phyloP scores from a whole-genome alignment of 495 filamentous ascomycete species.

The Stereocaulon alpinum region DNA sequence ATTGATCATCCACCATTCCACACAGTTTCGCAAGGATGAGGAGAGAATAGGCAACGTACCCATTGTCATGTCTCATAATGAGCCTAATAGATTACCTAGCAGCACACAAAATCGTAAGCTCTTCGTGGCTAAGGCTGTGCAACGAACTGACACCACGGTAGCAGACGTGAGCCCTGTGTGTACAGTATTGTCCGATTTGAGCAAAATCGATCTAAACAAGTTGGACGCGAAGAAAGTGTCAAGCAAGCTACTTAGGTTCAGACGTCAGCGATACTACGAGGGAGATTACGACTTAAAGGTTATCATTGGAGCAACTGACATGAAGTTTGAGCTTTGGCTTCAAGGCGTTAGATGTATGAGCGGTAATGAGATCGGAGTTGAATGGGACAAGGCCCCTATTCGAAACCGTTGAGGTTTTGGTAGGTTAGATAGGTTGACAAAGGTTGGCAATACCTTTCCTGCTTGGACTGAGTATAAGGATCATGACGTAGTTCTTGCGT shows the following conservation, averaged over 20 bases:
- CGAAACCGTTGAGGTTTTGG: too few species aligned
- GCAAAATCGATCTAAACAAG: background rate
- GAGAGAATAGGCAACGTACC: background rate
- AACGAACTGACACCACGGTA: background rate
- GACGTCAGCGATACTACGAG: background rate
- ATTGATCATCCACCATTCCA: background rate
- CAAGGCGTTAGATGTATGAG: background rate
- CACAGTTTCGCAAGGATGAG: background rate
- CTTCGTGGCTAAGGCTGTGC: background rate
- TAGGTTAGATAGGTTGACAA: too few species aligned
- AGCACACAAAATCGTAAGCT: too few species aligned
- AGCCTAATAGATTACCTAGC: background rate
- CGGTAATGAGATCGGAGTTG: too few species aligned
- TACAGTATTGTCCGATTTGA: background rate
- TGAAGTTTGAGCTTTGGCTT: background rate
- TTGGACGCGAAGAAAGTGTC: background rate
- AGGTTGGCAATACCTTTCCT: too few species aligned
- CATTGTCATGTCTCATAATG: background rate
- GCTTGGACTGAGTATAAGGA: too few species aligned
- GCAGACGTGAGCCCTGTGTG: background rate
- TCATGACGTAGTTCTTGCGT: too few species aligned
- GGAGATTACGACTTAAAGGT: background rate
- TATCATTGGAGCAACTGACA: background rate
- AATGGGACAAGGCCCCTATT: too few species aligned
- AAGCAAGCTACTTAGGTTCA: background rate